phyloP scores from a whole-genome alignment of 2,329 filamentous ascomycete species.

The Alternaria burnsii region DNA sequence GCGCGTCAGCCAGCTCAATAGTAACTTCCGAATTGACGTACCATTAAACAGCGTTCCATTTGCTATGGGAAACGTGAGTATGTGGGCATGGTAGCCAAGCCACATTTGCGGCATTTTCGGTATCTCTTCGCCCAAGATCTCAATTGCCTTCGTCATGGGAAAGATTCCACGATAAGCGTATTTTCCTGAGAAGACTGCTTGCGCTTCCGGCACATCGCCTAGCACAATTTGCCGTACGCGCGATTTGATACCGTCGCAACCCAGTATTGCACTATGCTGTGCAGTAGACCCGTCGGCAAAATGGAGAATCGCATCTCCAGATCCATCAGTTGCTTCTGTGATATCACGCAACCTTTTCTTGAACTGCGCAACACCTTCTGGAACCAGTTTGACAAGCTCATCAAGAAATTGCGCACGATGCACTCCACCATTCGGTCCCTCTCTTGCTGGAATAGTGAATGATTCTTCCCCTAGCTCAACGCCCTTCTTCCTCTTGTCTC shows the following conservation, averaged over 20 bases:
- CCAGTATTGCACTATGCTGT: conserved; percentile 61
- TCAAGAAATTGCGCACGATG: conserved; percentile 61
- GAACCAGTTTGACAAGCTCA: conserved; percentile 59
- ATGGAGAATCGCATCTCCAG: conserved; percentile 40
- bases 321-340: conserved; percentile 32
- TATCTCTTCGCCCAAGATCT: conserved; percentile 63
- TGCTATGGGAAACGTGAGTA: conserved; percentile 6
- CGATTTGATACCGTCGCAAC: conserved; percentile 72
- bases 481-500: conserved; percentile 35
- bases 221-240: conserved; percentile 62
- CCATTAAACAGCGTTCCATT: conserved; percentile 7
- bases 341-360: conserved; percentile 49
- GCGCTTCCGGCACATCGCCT: conserved; percentile 52
- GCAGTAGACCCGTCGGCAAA: conserved; percentile 58
- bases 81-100: not conserved
- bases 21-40: not conserved
- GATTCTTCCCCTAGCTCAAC: conserved; percentile 26
- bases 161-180: conserved; percentile 70
- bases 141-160: conserved; percentile 64
- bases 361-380: conserved; percentile 53
- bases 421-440: conserved; percentile 47
- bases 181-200: conserved; percentile 63
- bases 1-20: not conserved
- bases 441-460: conserved; percentile 35
- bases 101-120: conserved; percentile 62